Percentiles rank a stretch among this genome's conserved stretches.
Conservation (phyloP, 148 eudicot genomes). For the Nepenthes gracilis region DNA sequence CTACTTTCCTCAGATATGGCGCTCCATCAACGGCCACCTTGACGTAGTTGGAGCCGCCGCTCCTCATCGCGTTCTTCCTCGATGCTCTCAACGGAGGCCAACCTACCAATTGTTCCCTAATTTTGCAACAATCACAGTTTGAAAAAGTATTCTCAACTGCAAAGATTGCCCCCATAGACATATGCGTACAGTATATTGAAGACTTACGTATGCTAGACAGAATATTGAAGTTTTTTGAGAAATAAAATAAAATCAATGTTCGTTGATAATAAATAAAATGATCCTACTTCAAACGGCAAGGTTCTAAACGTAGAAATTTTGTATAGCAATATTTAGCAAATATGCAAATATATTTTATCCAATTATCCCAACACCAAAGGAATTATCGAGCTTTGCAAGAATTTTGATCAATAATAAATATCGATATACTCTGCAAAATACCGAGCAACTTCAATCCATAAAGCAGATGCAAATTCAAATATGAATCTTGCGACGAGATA, state of each 20-base stretch:
- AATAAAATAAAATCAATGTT: no score
- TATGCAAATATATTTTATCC: no score
- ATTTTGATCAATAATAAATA: no score
- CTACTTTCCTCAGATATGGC: slow-evolving; percentile 75
- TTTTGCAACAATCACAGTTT: not conserved
- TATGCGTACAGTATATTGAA: no score
- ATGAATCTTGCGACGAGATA: not conserved
- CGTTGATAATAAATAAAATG: no score
- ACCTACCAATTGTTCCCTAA: slow-evolving; percentile 40
- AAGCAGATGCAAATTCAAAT: not conserved
- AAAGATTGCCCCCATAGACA: not conserved
- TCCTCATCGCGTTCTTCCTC: slow-evolving; percentile 26
- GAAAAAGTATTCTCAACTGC: not conserved
- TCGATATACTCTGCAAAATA: not conserved
- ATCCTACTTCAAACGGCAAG: no score
- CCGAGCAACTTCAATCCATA: not conserved
- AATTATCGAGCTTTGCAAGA: no score
- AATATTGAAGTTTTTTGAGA: no score
- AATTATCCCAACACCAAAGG: no score
- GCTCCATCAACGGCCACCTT: slow-evolving; percentile 95
- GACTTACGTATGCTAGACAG: no score
- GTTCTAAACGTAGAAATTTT: no score
- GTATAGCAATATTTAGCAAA: no score
- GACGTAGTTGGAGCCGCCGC: slow-evolving; percentile 24
- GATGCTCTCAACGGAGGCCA: slow-evolving; percentile 53